Conservation (phyloP, 176 grass and related monocot genomes). For the Ensete glaucum region DNA sequence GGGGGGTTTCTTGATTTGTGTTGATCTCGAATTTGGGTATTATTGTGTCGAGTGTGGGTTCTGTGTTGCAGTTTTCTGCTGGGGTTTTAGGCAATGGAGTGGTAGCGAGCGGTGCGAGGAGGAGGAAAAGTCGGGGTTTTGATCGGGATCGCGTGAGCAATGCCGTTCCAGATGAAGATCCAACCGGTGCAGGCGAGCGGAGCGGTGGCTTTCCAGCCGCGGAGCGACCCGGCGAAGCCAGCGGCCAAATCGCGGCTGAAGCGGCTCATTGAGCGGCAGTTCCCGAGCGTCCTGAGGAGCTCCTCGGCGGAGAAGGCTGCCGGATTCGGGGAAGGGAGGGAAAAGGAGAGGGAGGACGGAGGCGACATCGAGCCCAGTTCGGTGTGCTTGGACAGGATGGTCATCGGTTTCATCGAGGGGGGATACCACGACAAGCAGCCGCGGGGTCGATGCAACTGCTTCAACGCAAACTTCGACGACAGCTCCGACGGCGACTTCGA, state of each 20-base stretch:
- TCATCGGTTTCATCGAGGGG: constrained; percentile 87
- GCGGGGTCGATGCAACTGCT: constrained; percentile 68
- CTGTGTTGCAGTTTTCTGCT: background rate
- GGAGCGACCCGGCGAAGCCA: constrained; percentile 28
- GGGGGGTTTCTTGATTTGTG: background rate
- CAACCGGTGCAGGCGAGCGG: constrained; percentile 35
- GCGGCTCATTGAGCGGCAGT: constrained; percentile 46
- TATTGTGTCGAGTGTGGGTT: background rate
- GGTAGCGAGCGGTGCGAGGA: background rate
- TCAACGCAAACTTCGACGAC: constrained; percentile 65
- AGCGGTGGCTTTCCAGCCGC: constrained; percentile 8
- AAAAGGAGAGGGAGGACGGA: constrained; percentile 33
- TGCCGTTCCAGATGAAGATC: constrained; percentile 44
- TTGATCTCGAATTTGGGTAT: background rate
- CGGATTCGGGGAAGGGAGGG: constrained; percentile 16
- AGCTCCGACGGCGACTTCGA: constrained; percentile 65
- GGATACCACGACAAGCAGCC: constrained; percentile 40
- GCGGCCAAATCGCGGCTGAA: constrained; percentile 42
- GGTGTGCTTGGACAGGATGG: constrained; percentile 64
- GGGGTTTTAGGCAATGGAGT: constrained; percentile 13
- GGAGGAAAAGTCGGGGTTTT: background rate
- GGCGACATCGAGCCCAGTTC: constrained; percentile 31
- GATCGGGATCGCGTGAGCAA: constrained; percentile 21
- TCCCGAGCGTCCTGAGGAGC: constrained; percentile 29
- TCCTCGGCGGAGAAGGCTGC: constrained; percentile 25